Evolutionary conservation across 129 eudicot genomes (phyloP).

Genomic region (Logfia minima): DNA sequence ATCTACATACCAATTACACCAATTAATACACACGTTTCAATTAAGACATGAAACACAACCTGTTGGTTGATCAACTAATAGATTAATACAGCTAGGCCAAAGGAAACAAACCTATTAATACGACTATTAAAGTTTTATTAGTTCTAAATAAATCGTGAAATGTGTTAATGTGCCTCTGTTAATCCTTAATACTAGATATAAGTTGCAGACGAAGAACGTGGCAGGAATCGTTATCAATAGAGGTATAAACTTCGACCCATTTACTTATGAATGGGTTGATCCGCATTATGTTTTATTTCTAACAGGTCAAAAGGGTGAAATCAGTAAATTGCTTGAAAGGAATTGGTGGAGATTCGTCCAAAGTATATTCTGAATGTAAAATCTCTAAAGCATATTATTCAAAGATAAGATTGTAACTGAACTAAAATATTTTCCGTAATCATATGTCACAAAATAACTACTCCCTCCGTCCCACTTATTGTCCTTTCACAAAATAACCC

Average conservation of each 20-base stretch:
- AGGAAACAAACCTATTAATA: no score
- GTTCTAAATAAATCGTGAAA: not conserved
- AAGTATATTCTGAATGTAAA: not conserved
- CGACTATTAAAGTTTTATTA: not conserved
- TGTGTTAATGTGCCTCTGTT: not conserved
- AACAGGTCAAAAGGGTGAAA: not conserved
- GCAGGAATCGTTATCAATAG: not conserved
- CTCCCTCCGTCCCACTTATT: no score
- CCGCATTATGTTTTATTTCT: not conserved
- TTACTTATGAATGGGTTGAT: not conserved
- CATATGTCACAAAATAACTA: not conserved
- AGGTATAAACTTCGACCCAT: not conserved
- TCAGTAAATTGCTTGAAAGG: not conserved
- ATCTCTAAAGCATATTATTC: not conserved
- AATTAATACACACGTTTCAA: no score
- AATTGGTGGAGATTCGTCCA: not conserved
- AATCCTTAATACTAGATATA: not conserved
- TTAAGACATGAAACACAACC: not conserved
- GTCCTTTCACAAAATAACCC: not conserved
- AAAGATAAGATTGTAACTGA: not conserved
- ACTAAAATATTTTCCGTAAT: no score
- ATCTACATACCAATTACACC: not conserved
- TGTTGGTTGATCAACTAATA: not conserved
- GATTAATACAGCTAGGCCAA: not conserved
- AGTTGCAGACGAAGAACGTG: slow-evolving; percentile 5